These are phyloP conservation scores for Nakazawaea ambrosiae DNA, from an alignment of 805 yeast genomes.

Conservation along the genomic window DNA sequence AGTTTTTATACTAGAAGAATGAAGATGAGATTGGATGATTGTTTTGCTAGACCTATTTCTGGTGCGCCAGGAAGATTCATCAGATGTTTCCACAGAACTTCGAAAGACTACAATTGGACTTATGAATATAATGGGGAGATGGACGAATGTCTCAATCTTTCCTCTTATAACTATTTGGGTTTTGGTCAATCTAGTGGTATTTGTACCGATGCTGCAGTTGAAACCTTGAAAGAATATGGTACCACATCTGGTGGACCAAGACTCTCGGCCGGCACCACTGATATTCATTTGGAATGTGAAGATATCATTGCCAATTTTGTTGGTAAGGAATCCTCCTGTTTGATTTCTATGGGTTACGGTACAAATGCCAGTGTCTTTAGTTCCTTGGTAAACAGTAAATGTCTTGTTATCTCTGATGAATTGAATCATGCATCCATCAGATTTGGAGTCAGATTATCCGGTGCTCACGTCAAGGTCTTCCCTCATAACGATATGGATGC, in stretches of 20 bases:
- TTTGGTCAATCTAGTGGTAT: conserved; percentile 93
- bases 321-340: conserved; percentile 82
- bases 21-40: conserved; percentile 86
- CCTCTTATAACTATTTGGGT: conserved; percentile 92
- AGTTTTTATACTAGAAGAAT: conserved; percentile 88
- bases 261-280: conserved; percentile 65
- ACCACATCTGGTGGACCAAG: conserved; percentile 76
- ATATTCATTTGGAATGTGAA: conserved; percentile 71
- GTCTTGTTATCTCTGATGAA: conserved; percentile 89
- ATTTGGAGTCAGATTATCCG: conserved; percentile 88
- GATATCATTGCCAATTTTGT: conserved; percentile 72
- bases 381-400: conserved; percentile 76
- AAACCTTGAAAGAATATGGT: conserved; percentile 62
- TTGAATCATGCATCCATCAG: conserved; percentile 94
- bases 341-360: conserved; percentile 93
- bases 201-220: conserved; percentile 76
- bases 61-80: conserved; percentile 96
- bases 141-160: conserved; percentile 73
- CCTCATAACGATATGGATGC: conserved; percentile 85
- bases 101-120: conserved; percentile 56
- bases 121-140: conserved; percentile 73
- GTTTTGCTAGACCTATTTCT: conserved; percentile 92
- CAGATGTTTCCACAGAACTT: conserved; percentile 69
- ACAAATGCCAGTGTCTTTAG: conserved; percentile 88
- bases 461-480: conserved; percentile 88